Evolutionary conservation across 148 eudicot species (phyloP).

Genomic region (Heliosperma pusillum): DNA sequence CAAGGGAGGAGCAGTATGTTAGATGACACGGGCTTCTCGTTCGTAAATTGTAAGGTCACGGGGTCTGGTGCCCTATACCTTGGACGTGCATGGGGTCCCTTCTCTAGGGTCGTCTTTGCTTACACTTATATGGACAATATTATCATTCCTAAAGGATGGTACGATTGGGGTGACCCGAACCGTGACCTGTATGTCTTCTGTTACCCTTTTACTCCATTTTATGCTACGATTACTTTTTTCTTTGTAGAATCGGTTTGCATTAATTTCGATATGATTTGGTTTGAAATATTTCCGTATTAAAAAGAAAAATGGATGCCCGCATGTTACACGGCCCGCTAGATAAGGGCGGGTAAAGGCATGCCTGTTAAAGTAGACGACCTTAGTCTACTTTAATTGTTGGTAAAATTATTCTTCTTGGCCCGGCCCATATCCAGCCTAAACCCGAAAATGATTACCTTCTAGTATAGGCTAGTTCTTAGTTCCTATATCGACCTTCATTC

Average conservation of each 20-base stretch:
- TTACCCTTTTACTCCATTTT: neutral
- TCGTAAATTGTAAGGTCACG: conserved; percentile 72
- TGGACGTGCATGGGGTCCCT: conserved; percentile 94
- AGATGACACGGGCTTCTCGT: conserved; percentile 86
- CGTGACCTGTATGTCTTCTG: conserved; percentile 62
- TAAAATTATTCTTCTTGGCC: too few species aligned
- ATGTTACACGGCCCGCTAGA: too few species aligned
- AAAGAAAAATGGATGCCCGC: too few species aligned
- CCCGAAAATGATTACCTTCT: too few species aligned
- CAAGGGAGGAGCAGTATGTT: conserved; percentile 72
- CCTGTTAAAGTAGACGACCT: too few species aligned
- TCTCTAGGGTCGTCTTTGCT: conserved; percentile 89
- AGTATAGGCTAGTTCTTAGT: too few species aligned
- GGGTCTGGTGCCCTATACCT: conserved; percentile 81
- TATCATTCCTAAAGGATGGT: conserved; percentile 86
- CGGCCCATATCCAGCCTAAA: too few species aligned
- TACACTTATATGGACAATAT: conserved; percentile 86
- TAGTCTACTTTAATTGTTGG: too few species aligned
- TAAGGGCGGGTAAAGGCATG: too few species aligned
- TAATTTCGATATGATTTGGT: neutral
- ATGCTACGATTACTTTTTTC: too few species aligned
- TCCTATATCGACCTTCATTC: neutral
- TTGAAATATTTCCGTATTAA: too few species aligned
- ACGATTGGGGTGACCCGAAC: conserved; percentile 78
- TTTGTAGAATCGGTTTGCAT: neutral